These are phyloP conservation scores for Pittosporum tobira DNA, from an alignment of 129 eudicot species.

Conservation along the genomic window DNA sequence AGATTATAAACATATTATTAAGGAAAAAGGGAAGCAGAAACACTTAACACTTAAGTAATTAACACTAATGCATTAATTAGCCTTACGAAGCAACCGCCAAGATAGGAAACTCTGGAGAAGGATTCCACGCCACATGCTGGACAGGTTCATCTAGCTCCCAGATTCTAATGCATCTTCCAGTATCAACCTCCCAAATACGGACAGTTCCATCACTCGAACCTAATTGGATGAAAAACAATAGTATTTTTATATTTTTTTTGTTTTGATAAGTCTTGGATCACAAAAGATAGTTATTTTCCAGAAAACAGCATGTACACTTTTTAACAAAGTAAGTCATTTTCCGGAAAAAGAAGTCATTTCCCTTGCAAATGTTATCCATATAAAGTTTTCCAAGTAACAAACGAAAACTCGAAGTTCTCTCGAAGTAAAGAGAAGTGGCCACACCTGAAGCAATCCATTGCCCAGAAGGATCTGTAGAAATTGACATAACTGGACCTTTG, in stretches of 20 bases:
- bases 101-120: constrained; percentile 63
- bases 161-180: constrained; percentile 77
- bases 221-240: constrained; percentile 10
- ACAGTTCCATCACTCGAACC: constrained; percentile 86
- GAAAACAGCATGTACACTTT: not conserved
- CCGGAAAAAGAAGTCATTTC: no score
- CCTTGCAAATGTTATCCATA: no score
- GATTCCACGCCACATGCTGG: constrained; percentile 88
- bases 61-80: constrained; percentile 3
- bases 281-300: not conserved
- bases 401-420: not conserved
- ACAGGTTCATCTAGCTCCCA: constrained; percentile 79
- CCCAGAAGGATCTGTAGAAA: constrained; percentile 67
- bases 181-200: constrained; percentile 89
- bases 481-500: constrained; percentile 69
- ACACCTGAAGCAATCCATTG: constrained; percentile 97
- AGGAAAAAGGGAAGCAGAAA: not conserved
- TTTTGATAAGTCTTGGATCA: no score
- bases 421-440: not conserved
- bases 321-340: no score
- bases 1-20: not conserved
- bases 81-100: constrained; percentile 79
- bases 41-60: no score
- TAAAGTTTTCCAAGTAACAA: not conserved
- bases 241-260: no score